Conservation (phyloP, 129 eudicot species). For the Heracleum sosnowskyi region DNA sequence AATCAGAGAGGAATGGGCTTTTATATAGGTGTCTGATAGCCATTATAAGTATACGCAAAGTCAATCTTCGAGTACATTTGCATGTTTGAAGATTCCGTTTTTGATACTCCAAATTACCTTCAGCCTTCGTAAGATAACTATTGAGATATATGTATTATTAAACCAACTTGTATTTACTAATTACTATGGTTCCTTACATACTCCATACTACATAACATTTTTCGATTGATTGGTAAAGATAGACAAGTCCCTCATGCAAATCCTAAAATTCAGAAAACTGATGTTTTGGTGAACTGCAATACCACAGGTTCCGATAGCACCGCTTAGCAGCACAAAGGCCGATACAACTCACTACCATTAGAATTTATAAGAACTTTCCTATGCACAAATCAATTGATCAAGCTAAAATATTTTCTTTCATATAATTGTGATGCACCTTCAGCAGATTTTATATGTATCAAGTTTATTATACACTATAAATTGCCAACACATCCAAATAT, state of each 20-base stretch:
- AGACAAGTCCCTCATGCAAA: neutral
- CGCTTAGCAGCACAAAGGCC: too few species aligned
- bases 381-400: neutral
- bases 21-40: neutral
- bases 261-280: neutral
- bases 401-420: neutral
- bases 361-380: neutral
- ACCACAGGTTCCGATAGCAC: too few species aligned
- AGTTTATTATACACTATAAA: neutral
- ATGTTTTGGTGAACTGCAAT: neutral
- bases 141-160: neutral
- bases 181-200: neutral
- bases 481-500: neutral
- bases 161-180: neutral
- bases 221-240: neutral
- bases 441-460: neutral
- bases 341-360: too few species aligned
- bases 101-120: conserved; percentile 1
- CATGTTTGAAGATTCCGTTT: neutral
- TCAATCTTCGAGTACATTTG: neutral
- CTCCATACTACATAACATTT: neutral
- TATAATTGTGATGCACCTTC: neutral
- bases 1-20: neutral
- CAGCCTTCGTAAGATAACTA: neutral
- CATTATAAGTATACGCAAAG: neutral